phyloP scores from a whole-genome alignment of 2,329 filamentous ascomycete species.

The Calonectria henricotiae region DNA sequence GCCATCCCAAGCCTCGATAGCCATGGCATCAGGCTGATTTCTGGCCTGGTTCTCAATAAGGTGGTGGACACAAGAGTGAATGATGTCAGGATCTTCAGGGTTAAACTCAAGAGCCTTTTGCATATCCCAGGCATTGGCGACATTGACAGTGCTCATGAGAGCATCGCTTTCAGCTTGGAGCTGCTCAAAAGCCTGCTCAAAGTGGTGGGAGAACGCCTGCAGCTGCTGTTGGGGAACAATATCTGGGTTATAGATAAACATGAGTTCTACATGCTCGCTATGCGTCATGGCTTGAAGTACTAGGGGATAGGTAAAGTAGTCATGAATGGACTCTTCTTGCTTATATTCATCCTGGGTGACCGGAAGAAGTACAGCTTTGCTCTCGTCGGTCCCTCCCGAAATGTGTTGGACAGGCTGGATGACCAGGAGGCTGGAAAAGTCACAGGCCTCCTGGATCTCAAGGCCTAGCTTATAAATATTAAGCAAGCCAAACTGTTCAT shows the following conservation, averaged over 20 bases:
- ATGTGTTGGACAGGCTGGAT: slow-evolving; percentile 11
- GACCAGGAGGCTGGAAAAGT: slow-evolving; percentile 10
- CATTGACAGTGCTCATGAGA: neutral
- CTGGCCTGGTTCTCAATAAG: neutral
- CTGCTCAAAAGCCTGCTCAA: neutral
- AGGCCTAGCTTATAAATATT: slow-evolving; percentile 40
- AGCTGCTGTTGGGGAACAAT: slow-evolving; percentile 9
- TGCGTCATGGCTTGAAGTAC: slow-evolving; percentile 3
- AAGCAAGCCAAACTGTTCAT: slow-evolving; percentile 38
- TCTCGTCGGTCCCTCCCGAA: neutral
- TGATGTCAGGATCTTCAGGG: neutral
- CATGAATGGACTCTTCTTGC: neutral
- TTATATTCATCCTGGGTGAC: neutral
- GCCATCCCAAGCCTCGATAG: slow-evolving; percentile 2
- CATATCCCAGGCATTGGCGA: neutral
- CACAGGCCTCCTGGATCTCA: slow-evolving; percentile 17
- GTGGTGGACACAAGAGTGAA: slow-evolving; percentile 15
- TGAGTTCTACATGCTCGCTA: slow-evolving; percentile 2
- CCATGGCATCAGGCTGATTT: neutral
- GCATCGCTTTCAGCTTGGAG: neutral
- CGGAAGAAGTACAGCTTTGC: neutral
- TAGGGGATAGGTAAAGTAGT: slow-evolving; percentile 15
- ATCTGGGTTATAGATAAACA: slow-evolving; percentile 13
- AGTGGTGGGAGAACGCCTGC: slow-evolving; percentile 11
- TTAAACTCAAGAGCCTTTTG: neutral